Conservation (phyloP, 2,329 filamentous ascomycete species). For the Aspergillus aculeatus region DNA sequence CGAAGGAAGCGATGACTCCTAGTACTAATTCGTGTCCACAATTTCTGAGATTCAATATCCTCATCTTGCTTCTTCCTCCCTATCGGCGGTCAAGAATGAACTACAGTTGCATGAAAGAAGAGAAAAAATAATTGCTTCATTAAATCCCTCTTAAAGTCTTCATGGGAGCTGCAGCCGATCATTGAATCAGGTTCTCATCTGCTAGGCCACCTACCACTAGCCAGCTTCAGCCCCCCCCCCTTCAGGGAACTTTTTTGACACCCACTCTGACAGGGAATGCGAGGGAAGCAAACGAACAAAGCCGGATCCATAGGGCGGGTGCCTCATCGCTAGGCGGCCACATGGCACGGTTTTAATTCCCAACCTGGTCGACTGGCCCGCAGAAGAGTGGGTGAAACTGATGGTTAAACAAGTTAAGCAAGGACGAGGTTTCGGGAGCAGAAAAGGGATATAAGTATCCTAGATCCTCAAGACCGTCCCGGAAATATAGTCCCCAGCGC, state of each 20-base stretch:
- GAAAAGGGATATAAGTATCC: neutral
- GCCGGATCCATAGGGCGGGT: neutral
- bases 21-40: no score
- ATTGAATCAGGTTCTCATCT: neutral
- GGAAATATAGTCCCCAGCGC: neutral
- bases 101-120: neutral
- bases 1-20: no score
- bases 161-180: neutral
- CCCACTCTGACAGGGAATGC: slow-evolving; percentile 2
- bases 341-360: slow-evolving; percentile 7
- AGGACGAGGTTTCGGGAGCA: neutral
- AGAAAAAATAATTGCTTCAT: neutral
- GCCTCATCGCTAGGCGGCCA: slow-evolving; percentile 5
- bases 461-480: neutral
- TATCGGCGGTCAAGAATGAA: neutral
- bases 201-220: neutral
- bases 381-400: neutral
- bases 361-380: neutral
- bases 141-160: neutral
- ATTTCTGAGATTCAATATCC: neutral
- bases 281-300: slow-evolving; percentile 4
- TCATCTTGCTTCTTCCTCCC: neutral
- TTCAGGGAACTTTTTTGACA: neutral
- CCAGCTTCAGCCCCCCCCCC: neutral
- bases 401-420: neutral